These are phyloP conservation scores for Hymenoscyphus albidus DNA, from an alignment of 2,329 filamentous ascomycete species.

Conservation along the genomic window DNA sequence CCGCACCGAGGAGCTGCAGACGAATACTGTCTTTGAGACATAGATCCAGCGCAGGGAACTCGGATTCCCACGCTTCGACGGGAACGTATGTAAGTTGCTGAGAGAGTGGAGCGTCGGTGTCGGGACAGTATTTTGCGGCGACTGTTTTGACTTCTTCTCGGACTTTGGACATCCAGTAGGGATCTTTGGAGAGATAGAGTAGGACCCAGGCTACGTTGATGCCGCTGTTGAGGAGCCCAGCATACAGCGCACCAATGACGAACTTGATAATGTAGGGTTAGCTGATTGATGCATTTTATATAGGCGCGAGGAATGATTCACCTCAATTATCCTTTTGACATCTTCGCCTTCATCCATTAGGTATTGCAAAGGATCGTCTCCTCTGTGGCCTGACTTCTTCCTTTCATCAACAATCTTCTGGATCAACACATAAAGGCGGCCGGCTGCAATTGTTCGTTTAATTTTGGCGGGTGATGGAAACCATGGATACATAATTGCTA, in stretches of 20 bases:
- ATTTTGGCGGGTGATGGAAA: constrained; percentile 9
- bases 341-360: constrained; percentile 9
- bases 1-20: constrained; percentile 44
- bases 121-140: constrained; percentile 41
- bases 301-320: not conserved
- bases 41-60: constrained; percentile 50
- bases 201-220: constrained; percentile 10
- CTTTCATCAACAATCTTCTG: constrained; percentile 9
- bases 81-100: constrained; percentile 41
- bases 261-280: not conserved
- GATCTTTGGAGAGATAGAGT: constrained; percentile 43
- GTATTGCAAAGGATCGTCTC: constrained; percentile 10
- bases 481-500: constrained; percentile 5
- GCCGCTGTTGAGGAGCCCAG: constrained; percentile 8
- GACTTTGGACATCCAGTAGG: constrained; percentile 44
- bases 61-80: constrained; percentile 51
- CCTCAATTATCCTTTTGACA: constrained; percentile 6
- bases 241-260: constrained; percentile 7
- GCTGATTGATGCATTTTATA: not conserved
- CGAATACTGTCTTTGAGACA: constrained; percentile 53
- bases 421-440: constrained; percentile 6
- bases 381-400: constrained; percentile 1
- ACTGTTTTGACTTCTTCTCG: constrained; percentile 46
- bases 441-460: constrained; percentile 10
- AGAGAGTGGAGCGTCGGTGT: constrained; percentile 9